Conservation (phyloP, 2,329 filamentous ascomycete genomes). For the Stenocarpella maydis region DNA sequence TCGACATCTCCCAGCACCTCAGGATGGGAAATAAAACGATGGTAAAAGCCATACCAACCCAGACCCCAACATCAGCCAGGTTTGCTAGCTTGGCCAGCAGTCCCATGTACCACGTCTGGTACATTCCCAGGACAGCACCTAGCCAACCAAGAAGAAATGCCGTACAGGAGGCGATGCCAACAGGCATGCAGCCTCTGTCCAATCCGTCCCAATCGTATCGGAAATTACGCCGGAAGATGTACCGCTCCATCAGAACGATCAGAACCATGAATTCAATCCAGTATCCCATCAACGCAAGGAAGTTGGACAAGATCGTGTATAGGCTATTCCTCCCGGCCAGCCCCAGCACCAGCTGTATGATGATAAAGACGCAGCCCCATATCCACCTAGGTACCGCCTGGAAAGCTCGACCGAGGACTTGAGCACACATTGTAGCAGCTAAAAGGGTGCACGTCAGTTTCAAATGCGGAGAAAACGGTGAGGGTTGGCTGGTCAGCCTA, state of each 20-base stretch:
- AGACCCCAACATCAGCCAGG: slow-evolving; percentile 40
- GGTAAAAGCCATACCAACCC: slow-evolving; percentile 39
- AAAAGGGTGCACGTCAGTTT: not conserved
- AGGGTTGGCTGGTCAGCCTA: not conserved
- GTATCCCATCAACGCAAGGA: slow-evolving; percentile 75
- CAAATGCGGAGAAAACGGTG: no score
- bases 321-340: slow-evolving; percentile 45
- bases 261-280: slow-evolving; percentile 73
- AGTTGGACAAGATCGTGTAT: slow-evolving; percentile 72
- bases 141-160: slow-evolving; percentile 72
- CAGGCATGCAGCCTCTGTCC: slow-evolving; percentile 39
- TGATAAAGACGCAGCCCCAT: not conserved
- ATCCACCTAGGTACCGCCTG: not conserved
- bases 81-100: slow-evolving; percentile 48
- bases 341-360: not conserved
- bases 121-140: slow-evolving; percentile 72
- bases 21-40: slow-evolving; percentile 37
- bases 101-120: slow-evolving; percentile 74
- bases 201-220: slow-evolving; percentile 50
- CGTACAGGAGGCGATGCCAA: slow-evolving; percentile 67
- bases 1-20: slow-evolving; percentile 1
- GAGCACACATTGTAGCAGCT: slow-evolving; percentile 15
- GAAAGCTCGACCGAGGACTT: not conserved
- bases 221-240: slow-evolving; percentile 63
- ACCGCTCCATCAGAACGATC: slow-evolving; percentile 68